These are phyloP conservation scores for Hygrophorus russula DNA, from an alignment of 768 basidiomycete genomes.

Conservation along the genomic window DNA sequence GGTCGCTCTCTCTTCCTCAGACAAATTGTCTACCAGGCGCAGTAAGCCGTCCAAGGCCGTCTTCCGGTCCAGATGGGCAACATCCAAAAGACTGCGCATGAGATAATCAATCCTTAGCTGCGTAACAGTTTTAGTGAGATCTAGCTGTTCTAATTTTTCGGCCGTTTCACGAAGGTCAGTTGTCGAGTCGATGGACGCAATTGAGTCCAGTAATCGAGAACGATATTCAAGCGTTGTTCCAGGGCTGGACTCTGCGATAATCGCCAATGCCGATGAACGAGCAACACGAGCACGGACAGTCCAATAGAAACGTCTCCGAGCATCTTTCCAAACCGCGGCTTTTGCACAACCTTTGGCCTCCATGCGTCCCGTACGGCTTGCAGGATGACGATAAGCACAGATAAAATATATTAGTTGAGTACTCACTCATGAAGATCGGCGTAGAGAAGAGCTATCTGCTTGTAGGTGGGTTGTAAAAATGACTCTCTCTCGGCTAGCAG, in stretches of 20 bases:
- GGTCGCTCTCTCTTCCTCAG: constrained; percentile 55
- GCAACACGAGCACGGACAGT: constrained; percentile 75
- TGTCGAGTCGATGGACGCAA: constrained; percentile 42
- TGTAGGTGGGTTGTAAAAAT: constrained; percentile 79
- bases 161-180: constrained; percentile 49
- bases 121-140: constrained; percentile 48
- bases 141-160: constrained; percentile 59
- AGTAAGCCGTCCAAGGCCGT: constrained; percentile 64
- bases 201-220: constrained; percentile 45
- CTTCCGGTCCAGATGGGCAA: constrained; percentile 68
- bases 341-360: constrained; percentile 95
- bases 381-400: constrained; percentile 5
- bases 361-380: constrained; percentile 88
- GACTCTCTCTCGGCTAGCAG: constrained; percentile 69
- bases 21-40: constrained; percentile 61
- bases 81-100: constrained; percentile 49
- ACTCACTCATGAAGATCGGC: constrained; percentile 94
- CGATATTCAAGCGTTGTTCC: constrained; percentile 59
- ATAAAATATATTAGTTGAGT: not conserved
- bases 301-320: constrained; percentile 92
- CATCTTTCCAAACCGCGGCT: constrained; percentile 76
- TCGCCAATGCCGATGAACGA: constrained; percentile 49
- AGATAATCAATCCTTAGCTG: constrained; percentile 65
- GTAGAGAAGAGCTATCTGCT: constrained; percentile 87
- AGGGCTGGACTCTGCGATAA: constrained; percentile 63